Conservation (phyloP, 129 eudicot genomes). For the Helichrysum umbraculigerum region DNA sequence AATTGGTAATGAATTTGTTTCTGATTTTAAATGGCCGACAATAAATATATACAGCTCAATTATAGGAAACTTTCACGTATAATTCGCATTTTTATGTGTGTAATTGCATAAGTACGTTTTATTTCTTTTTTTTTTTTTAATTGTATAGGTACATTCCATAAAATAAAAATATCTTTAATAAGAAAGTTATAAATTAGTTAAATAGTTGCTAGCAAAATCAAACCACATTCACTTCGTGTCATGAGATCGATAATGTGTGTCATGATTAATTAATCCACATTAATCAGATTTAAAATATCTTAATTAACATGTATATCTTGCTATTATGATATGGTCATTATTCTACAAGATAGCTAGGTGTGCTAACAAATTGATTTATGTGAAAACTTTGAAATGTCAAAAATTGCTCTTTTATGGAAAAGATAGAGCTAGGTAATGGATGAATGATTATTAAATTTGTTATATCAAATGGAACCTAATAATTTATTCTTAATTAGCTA, state of each 20-base stretch:
- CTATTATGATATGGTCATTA: neutral
- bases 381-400: neutral
- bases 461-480: neutral
- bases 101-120: too few relatives aligned
- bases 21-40: slow-evolving; percentile 3
- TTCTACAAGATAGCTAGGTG: neutral
- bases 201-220: neutral
- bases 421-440: neutral
- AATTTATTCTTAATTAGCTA: neutral
- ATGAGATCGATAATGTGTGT: neutral
- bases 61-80: slow-evolving; percentile 9
- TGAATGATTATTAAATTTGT: neutral
- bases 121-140: too few relatives aligned
- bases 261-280: neutral
- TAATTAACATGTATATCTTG: too few relatives aligned
- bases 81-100: neutral
- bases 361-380: neutral
- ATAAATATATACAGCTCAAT: neutral
- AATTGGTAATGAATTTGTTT: slow-evolving; percentile 11
- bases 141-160: neutral
- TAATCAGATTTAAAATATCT: neutral
- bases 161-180: neutral
- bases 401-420: neutral
- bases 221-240: neutral
- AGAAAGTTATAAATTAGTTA: neutral